phyloP scores from a whole-genome alignment of 495 filamentous ascomycete genomes.

The Tuber melanosporum region DNA sequence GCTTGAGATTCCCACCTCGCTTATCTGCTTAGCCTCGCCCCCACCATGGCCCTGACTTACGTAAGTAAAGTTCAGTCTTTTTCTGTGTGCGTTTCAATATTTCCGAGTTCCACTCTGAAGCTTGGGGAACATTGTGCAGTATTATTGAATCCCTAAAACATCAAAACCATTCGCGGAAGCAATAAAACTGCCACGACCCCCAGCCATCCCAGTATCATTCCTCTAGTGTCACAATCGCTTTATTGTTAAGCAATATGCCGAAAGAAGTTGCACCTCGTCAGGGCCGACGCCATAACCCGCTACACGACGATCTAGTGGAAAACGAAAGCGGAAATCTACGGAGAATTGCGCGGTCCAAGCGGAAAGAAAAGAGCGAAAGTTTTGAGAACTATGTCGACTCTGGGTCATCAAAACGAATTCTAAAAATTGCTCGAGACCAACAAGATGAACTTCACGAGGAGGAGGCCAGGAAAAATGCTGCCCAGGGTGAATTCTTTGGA shows the following conservation, averaged over 20 bases:
- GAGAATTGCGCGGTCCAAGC: constrained; percentile 31
- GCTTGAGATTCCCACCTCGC: neutral
- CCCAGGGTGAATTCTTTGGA: constrained; percentile 49
- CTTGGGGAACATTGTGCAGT: neutral
- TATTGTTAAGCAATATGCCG: constrained; percentile 17
- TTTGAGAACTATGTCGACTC: constrained; percentile 56
- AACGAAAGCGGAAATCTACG: constrained; percentile 44
- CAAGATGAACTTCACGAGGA: constrained; percentile 56
- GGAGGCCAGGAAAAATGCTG: constrained; percentile 49
- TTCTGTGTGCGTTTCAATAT: neutral
- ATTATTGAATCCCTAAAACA: neutral
- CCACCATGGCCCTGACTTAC: neutral
- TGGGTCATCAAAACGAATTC: constrained; percentile 76
- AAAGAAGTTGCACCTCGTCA: constrained; percentile 32
- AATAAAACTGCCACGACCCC: neutral
- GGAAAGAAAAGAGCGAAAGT: constrained; percentile 31
- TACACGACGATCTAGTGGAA: constrained; percentile 41
- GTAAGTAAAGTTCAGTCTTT: neutral
- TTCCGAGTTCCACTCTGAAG: neutral
- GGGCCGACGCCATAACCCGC: constrained; percentile 39
- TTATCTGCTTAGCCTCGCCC: neutral
- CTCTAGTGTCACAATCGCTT: neutral
- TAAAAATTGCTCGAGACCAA: constrained; percentile 67
- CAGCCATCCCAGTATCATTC: neutral
- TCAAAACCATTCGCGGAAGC: neutral